These are phyloP conservation scores for Aspergillus hiratsukae DNA, from an alignment of 2,329 filamentous ascomycete genomes.

Conservation along the genomic window DNA sequence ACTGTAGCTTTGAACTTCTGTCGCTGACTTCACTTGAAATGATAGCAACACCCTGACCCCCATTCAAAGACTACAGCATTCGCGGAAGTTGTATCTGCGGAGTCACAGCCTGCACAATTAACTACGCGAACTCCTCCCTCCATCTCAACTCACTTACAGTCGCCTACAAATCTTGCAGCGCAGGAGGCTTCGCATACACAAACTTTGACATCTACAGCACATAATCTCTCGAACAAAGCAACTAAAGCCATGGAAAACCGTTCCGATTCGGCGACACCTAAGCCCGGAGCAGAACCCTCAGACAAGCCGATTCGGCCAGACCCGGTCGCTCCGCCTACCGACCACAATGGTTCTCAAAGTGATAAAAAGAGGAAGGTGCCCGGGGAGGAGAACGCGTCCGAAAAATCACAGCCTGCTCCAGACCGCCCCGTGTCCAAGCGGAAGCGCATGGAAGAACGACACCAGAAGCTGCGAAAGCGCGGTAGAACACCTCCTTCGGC, in stretches of 20 bases:
- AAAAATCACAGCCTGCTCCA: slow-evolving; percentile 16
- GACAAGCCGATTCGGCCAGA: background rate
- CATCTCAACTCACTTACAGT: background rate
- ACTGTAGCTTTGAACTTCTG: background rate
- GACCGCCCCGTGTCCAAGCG: slow-evolving; percentile 33
- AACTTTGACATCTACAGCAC: background rate
- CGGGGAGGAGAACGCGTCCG: slow-evolving; percentile 21
- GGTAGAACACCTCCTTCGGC: slow-evolving; percentile 35
- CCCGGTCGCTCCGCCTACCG: background rate
- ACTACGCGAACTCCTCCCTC: background rate
- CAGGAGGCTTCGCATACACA: background rate
- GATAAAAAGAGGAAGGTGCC: slow-evolving; percentile 27
- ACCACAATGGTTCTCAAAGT: slow-evolving; percentile 14
- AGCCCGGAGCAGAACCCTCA: background rate
- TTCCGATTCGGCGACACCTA: background rate
- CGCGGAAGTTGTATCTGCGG: slow-evolving; percentile 1
- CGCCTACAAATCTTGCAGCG: background rate
- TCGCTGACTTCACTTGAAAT: background rate
- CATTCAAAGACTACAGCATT: slow-evolving; percentile 1
- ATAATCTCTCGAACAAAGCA: background rate
- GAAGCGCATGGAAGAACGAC: slow-evolving; percentile 37
- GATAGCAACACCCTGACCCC: slow-evolving; percentile 4
- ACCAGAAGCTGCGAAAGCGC: slow-evolving; percentile 34
- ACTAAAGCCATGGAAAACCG: background rate
- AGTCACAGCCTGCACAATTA: background rate